phyloP scores from a whole-genome alignment of 2,329 filamentous ascomycete genomes.

The Catunica adiposa region DNA sequence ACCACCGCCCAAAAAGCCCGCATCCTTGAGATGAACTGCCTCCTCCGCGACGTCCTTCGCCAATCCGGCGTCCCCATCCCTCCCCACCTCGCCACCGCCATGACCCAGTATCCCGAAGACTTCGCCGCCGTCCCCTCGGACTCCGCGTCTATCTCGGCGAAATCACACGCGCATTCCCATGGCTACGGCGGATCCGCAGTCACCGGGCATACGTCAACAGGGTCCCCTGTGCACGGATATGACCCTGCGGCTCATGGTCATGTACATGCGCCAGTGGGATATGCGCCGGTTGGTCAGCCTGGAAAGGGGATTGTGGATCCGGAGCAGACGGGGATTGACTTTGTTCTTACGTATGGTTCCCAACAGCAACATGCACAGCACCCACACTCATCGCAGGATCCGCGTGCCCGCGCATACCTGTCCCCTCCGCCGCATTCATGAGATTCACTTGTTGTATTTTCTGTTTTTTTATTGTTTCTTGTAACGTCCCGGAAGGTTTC shows the following conservation, averaged over 20 bases:
- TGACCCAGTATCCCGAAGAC: constrained; percentile 7
- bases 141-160: constrained; percentile 41
- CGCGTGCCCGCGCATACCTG: constrained; percentile 33
- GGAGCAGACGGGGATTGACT: constrained; percentile 74
- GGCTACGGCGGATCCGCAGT: constrained; percentile 31
- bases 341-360: constrained; percentile 71
- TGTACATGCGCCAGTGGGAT: background rate
- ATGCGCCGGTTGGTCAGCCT: background rate
- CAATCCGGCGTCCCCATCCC: constrained; percentile 32
- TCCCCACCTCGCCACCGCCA: constrained; percentile 13
- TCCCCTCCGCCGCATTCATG: constrained; percentile 39
- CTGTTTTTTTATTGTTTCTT: background rate
- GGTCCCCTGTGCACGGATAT: constrained; percentile 15
- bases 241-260: constrained; percentile 22
- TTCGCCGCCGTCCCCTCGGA: background rate
- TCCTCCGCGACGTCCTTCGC: constrained; percentile 40
- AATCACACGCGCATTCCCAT: constrained; percentile 34
- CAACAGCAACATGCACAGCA: constrained; percentile 25
- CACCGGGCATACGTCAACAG: constrained; percentile 24
- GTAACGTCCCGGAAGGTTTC: background rate
- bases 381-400: too few species aligned
- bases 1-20: constrained; percentile 49
- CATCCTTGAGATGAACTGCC: constrained; percentile 9
- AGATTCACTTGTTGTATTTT: background rate
- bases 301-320: constrained; percentile 37